Conservation (phyloP, 352 stramenopile genomes). For the Peronospora farinosa region DNA sequence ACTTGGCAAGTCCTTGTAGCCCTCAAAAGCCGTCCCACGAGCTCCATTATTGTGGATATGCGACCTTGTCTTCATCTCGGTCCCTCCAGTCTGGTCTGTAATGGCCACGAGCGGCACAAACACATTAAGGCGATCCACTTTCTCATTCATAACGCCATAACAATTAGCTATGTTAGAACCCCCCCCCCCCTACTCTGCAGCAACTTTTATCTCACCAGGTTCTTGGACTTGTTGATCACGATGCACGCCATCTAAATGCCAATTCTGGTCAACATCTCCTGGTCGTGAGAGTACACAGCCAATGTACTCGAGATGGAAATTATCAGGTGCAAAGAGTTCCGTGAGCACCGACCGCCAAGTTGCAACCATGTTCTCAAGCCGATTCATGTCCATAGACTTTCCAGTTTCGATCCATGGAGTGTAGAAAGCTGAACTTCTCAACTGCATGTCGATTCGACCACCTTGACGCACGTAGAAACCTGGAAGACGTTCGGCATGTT, state of each 20-base stretch:
- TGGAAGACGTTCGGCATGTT: constrained; percentile 46
- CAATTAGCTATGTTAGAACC: neutral
- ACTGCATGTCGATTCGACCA: constrained; percentile 66
- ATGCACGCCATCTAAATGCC: constrained; percentile 74
- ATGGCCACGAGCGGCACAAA: constrained; percentile 64
- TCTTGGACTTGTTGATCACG: constrained; percentile 43
- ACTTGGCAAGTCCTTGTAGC: constrained; percentile 46
- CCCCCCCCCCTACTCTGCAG: neutral
- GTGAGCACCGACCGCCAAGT: constrained; percentile 27
- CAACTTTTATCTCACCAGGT: constrained; percentile 26
- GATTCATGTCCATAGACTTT: constrained; percentile 23
- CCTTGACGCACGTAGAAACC: constrained; percentile 71
- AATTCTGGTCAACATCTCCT: constrained; percentile 64
- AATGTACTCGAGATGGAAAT: constrained; percentile 56
- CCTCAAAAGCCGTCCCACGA: constrained; percentile 37
- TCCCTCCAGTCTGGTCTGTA: constrained; percentile 40
- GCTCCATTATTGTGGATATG: constrained; percentile 40
- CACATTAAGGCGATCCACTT: constrained; percentile 68
- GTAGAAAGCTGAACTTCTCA: constrained; percentile 26
- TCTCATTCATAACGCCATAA: neutral
- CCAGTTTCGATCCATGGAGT: constrained; percentile 6
- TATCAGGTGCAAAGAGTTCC: constrained; percentile 16
- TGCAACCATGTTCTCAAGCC: constrained; percentile 29
- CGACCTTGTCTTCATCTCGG: constrained; percentile 61
- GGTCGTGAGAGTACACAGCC: constrained; percentile 62